phyloP scores from a whole-genome alignment of 2,329 filamentous ascomycete species.

The Venturia carpophila region DNA sequence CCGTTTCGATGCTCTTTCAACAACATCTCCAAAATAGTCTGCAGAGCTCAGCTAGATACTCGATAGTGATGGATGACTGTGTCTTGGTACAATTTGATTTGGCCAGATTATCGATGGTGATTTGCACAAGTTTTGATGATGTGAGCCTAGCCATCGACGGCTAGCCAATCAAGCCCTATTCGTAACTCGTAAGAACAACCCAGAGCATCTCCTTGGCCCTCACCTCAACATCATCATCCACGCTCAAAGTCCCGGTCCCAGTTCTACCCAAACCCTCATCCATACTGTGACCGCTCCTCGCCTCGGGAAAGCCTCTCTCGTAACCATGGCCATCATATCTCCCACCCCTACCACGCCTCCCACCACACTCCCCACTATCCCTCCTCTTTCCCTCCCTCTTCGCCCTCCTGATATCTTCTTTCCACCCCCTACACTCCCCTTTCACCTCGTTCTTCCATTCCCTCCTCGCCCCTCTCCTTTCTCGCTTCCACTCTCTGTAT shows the following conservation, averaged over 20 bases:
- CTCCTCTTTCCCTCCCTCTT: conserved; percentile 17
- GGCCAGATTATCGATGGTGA: too few relatives aligned
- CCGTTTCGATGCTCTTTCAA: too few relatives aligned
- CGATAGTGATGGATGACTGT: too few relatives aligned
- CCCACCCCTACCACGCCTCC: neutral
- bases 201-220: conserved; percentile 16
- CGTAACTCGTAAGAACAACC: conserved; percentile 11
- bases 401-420: conserved; percentile 8
- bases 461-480: neutral
- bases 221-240: conserved; percentile 8
- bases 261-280: neutral
- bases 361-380: neutral
- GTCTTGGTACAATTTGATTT: too few relatives aligned
- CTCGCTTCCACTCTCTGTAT: neutral
- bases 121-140: too few relatives aligned
- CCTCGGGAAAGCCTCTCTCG: neutral
- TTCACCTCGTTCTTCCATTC: neutral
- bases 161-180: neutral
- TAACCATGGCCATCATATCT: neutral
- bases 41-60: too few relatives aligned
- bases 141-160: too few relatives aligned
- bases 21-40: too few relatives aligned
- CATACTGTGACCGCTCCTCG: neutral
- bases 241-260: neutral
- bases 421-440: neutral